Conservation (phyloP, 345 rosid species). For the Sisymbrium irio region DNA sequence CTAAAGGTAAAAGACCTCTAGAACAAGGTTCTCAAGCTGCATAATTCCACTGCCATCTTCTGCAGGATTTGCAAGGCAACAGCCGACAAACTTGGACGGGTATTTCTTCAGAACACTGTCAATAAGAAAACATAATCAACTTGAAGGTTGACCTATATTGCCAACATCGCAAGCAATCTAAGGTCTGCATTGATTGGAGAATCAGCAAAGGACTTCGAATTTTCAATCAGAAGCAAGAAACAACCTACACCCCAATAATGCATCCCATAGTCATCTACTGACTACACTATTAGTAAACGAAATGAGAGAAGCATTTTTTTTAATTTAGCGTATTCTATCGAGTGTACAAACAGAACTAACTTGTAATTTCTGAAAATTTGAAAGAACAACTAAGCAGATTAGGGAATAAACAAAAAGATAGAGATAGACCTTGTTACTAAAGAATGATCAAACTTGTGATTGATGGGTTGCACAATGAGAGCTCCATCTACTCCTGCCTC, state of each 20-base stretch:
- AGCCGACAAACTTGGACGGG: constrained; percentile 82
- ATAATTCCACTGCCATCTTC: constrained; percentile 77
- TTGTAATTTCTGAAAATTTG: neutral
- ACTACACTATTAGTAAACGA: neutral
- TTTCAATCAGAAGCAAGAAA: neutral
- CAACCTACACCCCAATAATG: neutral
- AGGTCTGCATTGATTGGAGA: neutral
- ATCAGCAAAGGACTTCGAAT: neutral
- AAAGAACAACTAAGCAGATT: neutral
- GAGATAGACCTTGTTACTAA: constrained; percentile 77
- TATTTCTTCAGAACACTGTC: constrained; percentile 67
- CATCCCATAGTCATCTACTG: neutral
- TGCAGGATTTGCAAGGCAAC: constrained; percentile 95
- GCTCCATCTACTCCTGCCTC: constrained; percentile 92
- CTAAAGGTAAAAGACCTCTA: constrained; percentile 47
- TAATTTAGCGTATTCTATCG: neutral
- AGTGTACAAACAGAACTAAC: neutral
- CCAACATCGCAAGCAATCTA: neutral
- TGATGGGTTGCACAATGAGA: constrained; percentile 91
- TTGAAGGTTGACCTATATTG: neutral
- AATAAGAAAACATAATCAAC: neutral
- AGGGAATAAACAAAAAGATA: neutral
- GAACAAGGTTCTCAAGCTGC: constrained; percentile 73
- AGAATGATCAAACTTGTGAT: constrained; percentile 94
- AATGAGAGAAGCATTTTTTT: constrained; percentile 12